Percentiles rank a stretch among this genome's conserved stretches.
Conservation (phyloP, 805 yeast genomes). For the Komagataella mondaviorum region DNA sequence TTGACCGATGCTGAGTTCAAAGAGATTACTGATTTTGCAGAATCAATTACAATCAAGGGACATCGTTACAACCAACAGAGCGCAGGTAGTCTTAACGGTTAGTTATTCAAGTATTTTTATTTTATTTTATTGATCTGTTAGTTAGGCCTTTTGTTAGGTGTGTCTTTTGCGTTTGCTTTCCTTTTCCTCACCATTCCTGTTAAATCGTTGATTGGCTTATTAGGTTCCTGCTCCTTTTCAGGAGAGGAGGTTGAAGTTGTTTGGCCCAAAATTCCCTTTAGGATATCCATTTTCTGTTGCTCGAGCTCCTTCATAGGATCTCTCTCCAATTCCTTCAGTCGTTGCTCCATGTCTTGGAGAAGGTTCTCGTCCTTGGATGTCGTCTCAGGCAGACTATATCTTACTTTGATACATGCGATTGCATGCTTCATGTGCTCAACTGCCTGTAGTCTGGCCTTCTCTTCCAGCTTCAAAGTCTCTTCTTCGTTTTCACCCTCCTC, state of each 20-base stretch:
- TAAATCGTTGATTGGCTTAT: slow-evolving; percentile 39
- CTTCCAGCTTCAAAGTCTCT: slow-evolving; percentile 36
- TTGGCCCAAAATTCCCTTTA: slow-evolving; percentile 46
- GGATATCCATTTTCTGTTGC: slow-evolving; percentile 36
- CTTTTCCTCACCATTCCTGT: slow-evolving; percentile 48
- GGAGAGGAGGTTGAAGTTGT: slow-evolving; percentile 12
- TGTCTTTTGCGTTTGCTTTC: slow-evolving; percentile 4
- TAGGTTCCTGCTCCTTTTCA: slow-evolving; percentile 1
- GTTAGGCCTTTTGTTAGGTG: neutral
- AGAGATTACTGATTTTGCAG: slow-evolving; percentile 33
- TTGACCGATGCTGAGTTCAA: slow-evolving; percentile 45
- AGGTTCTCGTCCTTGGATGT: slow-evolving; percentile 29
- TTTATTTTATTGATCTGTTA: too few relatives aligned
- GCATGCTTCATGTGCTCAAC: slow-evolving; percentile 24
- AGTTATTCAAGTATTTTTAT: neutral
- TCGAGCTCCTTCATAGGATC: slow-evolving; percentile 35
- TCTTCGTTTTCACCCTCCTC: slow-evolving; percentile 32
- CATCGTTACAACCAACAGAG: slow-evolving; percentile 7
- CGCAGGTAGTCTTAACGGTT: neutral
- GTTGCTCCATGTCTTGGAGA: slow-evolving; percentile 39
- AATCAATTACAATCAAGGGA: slow-evolving; percentile 36
- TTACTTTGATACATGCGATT: slow-evolving; percentile 28
- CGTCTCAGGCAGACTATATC: slow-evolving; percentile 9
- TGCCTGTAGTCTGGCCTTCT: slow-evolving; percentile 20
- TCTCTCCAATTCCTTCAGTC: slow-evolving; percentile 39